phyloP scores from a whole-genome alignment of 805 yeast species.

The Teunomyces barrocoloradensis region DNA sequence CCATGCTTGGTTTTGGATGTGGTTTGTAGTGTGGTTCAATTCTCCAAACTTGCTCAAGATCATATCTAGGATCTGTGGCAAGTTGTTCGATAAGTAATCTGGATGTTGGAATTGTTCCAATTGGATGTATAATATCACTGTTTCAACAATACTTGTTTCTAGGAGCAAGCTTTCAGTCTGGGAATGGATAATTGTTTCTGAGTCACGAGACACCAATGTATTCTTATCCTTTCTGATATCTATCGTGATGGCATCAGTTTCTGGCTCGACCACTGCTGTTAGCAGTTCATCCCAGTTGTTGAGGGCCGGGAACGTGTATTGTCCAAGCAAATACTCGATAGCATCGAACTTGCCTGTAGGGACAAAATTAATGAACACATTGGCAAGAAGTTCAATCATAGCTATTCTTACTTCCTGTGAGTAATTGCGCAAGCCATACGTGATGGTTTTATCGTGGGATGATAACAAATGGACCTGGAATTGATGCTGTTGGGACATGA shows the following conservation, averaged over 20 bases:
- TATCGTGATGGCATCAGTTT: constrained; percentile 15
- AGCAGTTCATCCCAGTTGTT: constrained; percentile 30
- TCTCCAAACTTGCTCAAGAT: constrained; percentile 31
- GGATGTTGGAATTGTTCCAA: constrained; percentile 39
- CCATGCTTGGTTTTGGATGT: constrained; percentile 35
- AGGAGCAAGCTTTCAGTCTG: constrained; percentile 18
- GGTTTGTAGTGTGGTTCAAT: constrained; percentile 17
- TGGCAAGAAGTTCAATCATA: constrained; percentile 33
- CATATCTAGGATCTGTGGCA: constrained; percentile 26
- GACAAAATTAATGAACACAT: constrained; percentile 34
- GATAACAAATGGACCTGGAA: constrained; percentile 30
- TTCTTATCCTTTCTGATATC: constrained; percentile 20
- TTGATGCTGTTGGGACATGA: constrained; percentile 40
- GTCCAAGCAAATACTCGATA: constrained; percentile 30
- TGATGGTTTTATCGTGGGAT: constrained; percentile 28
- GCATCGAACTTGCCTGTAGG: constrained; percentile 38
- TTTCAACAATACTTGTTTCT: constrained; percentile 33
- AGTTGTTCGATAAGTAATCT: constrained; percentile 31
- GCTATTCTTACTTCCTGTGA: constrained; percentile 37
- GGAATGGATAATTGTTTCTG: constrained; percentile 22
- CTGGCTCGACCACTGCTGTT: constrained; percentile 17
- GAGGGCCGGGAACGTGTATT: constrained; percentile 29
- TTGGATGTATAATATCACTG: constrained; percentile 36
- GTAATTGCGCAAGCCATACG: constrained; percentile 30
- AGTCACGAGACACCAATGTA: constrained; percentile 21